Conservation (phyloP, 306 rosid genomes). For the Inga leiocalycina region DNA sequence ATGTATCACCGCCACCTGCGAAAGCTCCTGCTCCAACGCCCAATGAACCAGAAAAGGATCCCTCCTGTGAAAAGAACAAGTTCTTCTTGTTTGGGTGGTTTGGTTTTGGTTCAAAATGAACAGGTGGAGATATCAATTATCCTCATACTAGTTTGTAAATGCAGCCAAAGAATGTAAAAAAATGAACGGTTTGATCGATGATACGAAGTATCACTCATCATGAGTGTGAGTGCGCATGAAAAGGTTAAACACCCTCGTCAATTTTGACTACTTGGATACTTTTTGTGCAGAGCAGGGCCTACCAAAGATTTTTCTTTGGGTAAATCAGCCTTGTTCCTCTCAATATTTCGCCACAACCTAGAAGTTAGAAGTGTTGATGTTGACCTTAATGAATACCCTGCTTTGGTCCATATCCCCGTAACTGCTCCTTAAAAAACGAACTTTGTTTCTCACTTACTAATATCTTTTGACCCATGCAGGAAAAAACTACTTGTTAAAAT, state of each 20-base stretch:
- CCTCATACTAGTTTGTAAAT: slow-evolving; percentile 29
- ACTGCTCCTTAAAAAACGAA: slow-evolving; percentile 29
- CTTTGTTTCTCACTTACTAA: slow-evolving; percentile 8
- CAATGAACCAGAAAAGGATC: slow-evolving; percentile 42
- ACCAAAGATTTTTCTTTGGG: slow-evolving; percentile 21
- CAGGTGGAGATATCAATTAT: not conserved
- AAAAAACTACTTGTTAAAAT: slow-evolving; percentile 15
- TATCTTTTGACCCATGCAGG: slow-evolving; percentile 17
- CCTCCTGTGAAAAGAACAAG: slow-evolving; percentile 61
- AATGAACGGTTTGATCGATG: too few relatives aligned
- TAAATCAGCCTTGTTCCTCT: slow-evolving; percentile 30
- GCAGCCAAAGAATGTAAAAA: slow-evolving; percentile 7
- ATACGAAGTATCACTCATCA: not conserved
- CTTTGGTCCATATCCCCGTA: slow-evolving; percentile 25
- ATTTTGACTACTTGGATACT: slow-evolving; percentile 17
- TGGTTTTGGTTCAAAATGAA: slow-evolving; percentile 81
- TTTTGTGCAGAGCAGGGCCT: slow-evolving; percentile 24
- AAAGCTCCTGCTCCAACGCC: slow-evolving; percentile 46
- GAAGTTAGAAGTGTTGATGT: slow-evolving; percentile 32
- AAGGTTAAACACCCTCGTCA: slow-evolving; percentile 9
- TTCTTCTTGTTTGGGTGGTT: slow-evolving; percentile 83
- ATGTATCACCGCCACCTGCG: slow-evolving; percentile 40
- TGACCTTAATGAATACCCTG: slow-evolving; percentile 16
- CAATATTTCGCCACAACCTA: slow-evolving; percentile 22
- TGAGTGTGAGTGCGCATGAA: slow-evolving; percentile 22